Evolutionary conservation across 257 asterid species (phyloP).

Genomic region (Nicotiana paniculata): DNA sequence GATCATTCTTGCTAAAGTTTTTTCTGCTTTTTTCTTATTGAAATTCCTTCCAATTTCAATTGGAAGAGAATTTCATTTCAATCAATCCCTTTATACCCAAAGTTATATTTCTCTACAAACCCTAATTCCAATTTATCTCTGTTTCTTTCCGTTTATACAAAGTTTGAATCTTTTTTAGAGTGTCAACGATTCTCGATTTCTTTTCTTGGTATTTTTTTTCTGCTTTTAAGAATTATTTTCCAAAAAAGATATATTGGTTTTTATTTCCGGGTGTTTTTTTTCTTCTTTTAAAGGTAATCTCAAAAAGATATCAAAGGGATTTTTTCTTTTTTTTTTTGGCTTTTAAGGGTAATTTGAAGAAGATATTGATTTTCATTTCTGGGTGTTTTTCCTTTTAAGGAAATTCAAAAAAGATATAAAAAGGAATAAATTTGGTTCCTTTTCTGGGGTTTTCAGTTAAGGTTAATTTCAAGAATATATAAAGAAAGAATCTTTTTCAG

Average conservation of each 20-base stretch:
- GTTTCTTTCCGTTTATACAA: neutral
- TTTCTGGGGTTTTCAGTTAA: neutral
- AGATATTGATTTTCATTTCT: neutral
- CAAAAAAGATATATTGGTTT: neutral
- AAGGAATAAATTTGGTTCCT: neutral
- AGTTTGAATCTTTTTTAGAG: neutral
- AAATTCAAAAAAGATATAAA: neutral
- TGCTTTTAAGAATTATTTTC: neutral
- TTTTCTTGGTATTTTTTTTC: neutral
- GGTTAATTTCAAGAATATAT: neutral
- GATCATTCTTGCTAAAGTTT: neutral
- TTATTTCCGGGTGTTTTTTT: neutral
- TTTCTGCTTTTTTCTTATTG: neutral
- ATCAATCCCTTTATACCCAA: neutral
- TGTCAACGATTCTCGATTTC: neutral
- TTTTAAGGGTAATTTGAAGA: neutral
- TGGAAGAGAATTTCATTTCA: conserved; percentile 9
- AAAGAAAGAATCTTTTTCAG: neutral
- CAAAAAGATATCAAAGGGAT: neutral
- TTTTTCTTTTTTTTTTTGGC: neutral
- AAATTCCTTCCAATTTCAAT: neutral
- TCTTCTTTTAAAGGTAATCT: neutral
- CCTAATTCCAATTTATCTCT: neutral
- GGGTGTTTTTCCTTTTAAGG: neutral
- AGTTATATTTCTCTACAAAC: neutral